Conservation (phyloP, 2,329 filamentous ascomycete species). For the Cercospora sesami region DNA sequence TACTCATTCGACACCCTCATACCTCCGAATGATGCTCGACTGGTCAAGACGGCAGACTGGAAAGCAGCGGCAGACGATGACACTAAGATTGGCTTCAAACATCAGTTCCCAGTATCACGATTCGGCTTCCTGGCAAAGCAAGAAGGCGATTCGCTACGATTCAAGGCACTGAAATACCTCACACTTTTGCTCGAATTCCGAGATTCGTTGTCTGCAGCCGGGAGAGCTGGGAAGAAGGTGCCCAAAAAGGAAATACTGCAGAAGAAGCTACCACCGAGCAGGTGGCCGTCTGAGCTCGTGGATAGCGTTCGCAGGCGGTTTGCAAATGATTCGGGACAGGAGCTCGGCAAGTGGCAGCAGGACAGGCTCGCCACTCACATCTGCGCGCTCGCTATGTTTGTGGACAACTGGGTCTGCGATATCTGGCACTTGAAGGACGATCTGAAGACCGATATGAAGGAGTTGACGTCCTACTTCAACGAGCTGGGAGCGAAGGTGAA, state of each 20-base stretch:
- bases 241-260: conserved; percentile 64
- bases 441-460: conserved; percentile 68
- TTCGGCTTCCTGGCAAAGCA: conserved; percentile 59
- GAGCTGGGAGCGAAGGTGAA: conserved; percentile 71
- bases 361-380: conserved; percentile 74
- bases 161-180: conserved; percentile 54
- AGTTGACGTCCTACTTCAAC: conserved; percentile 68
- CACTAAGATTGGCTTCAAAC: conserved; percentile 53
- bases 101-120: conserved; percentile 65
- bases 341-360: conserved; percentile 69
- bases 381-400: conserved; percentile 67
- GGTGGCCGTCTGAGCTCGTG: conserved; percentile 60
- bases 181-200: conserved; percentile 52
- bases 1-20: conserved; percentile 69
- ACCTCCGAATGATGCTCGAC: conserved; percentile 64
- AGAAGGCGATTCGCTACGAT: conserved; percentile 46
- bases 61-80: conserved; percentile 60
- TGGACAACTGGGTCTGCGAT: conserved; percentile 73
- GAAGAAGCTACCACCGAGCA: conserved; percentile 51
- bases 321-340: conserved; percentile 55
- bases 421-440: conserved; percentile 70
- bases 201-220: conserved; percentile 39
- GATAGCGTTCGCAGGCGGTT: conserved; percentile 70
- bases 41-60: conserved; percentile 73
- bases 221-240: conserved; percentile 48